Base-by-base conservation (phyloP, 176 grass and related monocot genomes). In the Oryza officinalis region DNA sequence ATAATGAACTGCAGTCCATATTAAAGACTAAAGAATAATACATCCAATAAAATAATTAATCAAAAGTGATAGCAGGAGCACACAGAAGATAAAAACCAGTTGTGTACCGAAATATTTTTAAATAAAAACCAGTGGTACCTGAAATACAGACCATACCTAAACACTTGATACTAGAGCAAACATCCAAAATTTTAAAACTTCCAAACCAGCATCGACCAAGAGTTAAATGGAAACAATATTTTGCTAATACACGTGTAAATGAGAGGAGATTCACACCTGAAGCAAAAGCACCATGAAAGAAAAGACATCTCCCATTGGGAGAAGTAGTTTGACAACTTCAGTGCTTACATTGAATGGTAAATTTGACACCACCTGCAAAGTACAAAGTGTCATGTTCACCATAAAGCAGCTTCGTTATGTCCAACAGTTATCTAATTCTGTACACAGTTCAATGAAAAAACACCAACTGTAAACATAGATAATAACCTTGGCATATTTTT, bases 261-360 rank as follows among this genome's bases (percentile, higher is more conserved):
- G 69, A 75, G 20, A 81, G 10, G 35, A 65, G 60, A 20, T 73
- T 68, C 76, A 77, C 82, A 98, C 93, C 96, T 98, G 96, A 92
- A 98, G 96, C 85, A 98, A 87, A 92, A 98, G 93, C 54, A 90
- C 87, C 49, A 95, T 80, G 18, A 65, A 61, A 69, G 96, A 98
- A 87, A 98, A 98, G 65, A 93, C 83, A 91, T 98, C 89, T 27
- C 96, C 96, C 96, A 95, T 92, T 44, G 96, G 96, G 75, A 98
- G 96, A 85, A 98, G 89, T 64, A 83, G 85, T 87, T 92, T 98
- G 78, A 98, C 80, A 76, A 98, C 91, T 47, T 98, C 93, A 33
- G 96, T 95, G 74, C 93, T 95, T 33, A 98, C 90, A 90, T 98
- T 98, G 77, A 98, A 98, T 54, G 96, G 96, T 81, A 98, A 86